phyloP scores from a whole-genome alignment of 306 rosid species.

The Lablab purpureus region DNA sequence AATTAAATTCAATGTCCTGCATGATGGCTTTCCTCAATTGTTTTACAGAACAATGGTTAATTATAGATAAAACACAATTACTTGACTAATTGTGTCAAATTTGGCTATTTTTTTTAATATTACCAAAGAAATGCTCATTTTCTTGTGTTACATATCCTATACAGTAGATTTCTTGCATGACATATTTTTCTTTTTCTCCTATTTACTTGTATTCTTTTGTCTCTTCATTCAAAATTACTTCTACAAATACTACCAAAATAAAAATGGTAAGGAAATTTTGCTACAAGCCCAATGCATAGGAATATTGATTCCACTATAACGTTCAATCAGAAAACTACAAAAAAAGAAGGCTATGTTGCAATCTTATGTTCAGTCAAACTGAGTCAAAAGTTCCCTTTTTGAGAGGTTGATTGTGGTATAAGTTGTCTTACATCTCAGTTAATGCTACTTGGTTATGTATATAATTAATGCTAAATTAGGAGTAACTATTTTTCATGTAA shows the following conservation, averaged over 20 bases:
- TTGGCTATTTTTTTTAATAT: not conserved
- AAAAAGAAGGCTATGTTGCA: conserved; percentile 54
- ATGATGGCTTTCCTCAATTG: not conserved
- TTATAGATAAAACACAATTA: not conserved
- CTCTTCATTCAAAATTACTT: not conserved
- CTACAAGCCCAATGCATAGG: not conserved
- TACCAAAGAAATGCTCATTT: no score
- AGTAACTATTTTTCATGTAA: not conserved
- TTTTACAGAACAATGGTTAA: not conserved
- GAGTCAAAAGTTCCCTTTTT: conserved; percentile 65
- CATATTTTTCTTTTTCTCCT: not conserved
- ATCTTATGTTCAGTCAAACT: conserved; percentile 76
- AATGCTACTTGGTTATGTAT: not conserved
- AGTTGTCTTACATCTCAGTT: not conserved
- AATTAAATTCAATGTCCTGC: not conserved
- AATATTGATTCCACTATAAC: not conserved
- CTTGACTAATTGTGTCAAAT: not conserved
- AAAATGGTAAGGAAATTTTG: not conserved
- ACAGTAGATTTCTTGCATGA: not conserved
- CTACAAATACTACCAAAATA: not conserved
- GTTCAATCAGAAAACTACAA: conserved; percentile 69
- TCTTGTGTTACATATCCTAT: not conserved
- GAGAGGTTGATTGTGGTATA: not conserved
- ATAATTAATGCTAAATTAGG: not conserved
- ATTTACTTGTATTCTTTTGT: not conserved